A percentile compares a stretch with the other conserved stretches of the same genome.
Conservation (phyloP, 2,329 filamentous ascomycete species). For the Fonsecaea pedrosoi region DNA sequence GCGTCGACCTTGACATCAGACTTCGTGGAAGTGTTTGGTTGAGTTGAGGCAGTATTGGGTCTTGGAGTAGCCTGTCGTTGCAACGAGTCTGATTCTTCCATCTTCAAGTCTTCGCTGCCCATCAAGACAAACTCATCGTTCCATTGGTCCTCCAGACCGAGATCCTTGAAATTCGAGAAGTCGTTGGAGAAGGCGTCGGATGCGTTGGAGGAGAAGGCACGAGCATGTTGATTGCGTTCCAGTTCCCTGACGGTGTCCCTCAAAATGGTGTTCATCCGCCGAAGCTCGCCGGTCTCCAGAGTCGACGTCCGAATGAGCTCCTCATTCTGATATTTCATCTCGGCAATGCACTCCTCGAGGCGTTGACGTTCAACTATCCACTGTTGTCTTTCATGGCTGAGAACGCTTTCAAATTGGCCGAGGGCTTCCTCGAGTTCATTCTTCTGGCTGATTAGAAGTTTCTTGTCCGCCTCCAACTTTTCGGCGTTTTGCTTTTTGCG, state of each 20-base stretch:
- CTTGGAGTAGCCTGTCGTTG: slow-evolving; percentile 51
- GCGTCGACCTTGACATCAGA: slow-evolving; percentile 64
- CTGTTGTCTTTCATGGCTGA: slow-evolving; percentile 59
- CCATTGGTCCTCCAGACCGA: slow-evolving; percentile 82
- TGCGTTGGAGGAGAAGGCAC: slow-evolving; percentile 20
- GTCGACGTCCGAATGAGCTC: slow-evolving; percentile 89
- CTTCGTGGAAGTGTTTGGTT: slow-evolving; percentile 17
- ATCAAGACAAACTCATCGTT: slow-evolving; percentile 81
- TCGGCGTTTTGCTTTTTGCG: slow-evolving; percentile 99
- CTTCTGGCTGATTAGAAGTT: slow-evolving; percentile 80
- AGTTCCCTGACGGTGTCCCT: slow-evolving; percentile 66
- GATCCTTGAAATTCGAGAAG: slow-evolving; percentile 81
- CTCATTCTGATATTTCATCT: slow-evolving; percentile 83
- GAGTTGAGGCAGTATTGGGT: slow-evolving; percentile 30
- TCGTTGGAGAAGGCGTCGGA: slow-evolving; percentile 67
- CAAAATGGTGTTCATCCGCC: slow-evolving; percentile 88
- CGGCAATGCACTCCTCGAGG: slow-evolving; percentile 76
- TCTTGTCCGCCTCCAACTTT: slow-evolving; percentile 95
- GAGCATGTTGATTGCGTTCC: slow-evolving; percentile 46
- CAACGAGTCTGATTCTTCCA: slow-evolving; percentile 63
- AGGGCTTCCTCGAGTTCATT: slow-evolving; percentile 80
- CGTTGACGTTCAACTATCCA: slow-evolving; percentile 76
- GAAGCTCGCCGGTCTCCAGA: slow-evolving; percentile 85
- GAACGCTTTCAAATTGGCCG: slow-evolving; percentile 44
- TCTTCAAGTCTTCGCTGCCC: slow-evolving; percentile 66